Evolutionary conservation across 2,329 filamentous ascomycete species (phyloP).

Genomic region (Xylaria arbuscula): DNA sequence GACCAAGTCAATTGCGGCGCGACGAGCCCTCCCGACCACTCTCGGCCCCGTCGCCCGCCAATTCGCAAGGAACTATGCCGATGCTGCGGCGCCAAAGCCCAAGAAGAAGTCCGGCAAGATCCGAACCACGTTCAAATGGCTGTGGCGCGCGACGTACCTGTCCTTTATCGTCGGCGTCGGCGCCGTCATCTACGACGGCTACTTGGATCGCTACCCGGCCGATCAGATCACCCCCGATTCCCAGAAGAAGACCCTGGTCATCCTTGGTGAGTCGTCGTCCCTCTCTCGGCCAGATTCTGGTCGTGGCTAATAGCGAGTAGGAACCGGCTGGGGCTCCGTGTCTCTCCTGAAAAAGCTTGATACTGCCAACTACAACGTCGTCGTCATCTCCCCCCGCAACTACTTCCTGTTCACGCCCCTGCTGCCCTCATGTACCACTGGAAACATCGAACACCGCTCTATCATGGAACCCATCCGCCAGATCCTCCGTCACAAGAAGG

Average conservation of each 20-base stretch:
- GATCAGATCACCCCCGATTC: conserved; percentile 85
- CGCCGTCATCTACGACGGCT: conserved; percentile 84
- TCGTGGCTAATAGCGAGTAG: conserved; percentile 58
- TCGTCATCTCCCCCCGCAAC: conserved; percentile 97
- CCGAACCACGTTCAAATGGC: conserved; percentile 76
- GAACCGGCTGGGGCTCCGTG: conserved; percentile 95
- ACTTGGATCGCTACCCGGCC: conserved; percentile 80
- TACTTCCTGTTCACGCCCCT: conserved; percentile 99
- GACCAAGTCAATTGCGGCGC: conserved; percentile 48
- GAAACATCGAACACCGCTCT: conserved; percentile 96
- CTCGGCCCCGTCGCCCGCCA: conserved; percentile 53
- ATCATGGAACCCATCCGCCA: conserved; percentile 99
- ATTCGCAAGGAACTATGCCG: conserved; percentile 63
- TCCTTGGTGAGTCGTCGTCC: conserved; percentile 75
- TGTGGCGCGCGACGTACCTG: conserved; percentile 85
- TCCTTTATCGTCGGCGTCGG: conserved; percentile 75
- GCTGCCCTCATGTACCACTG: conserved; percentile 95
- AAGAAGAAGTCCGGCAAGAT: conserved; percentile 69
- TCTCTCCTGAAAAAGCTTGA: conserved; percentile 98
- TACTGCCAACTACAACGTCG: conserved; percentile 98
- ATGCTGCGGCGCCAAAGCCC: conserved; percentile 60
- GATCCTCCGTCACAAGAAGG: conserved; percentile 94
- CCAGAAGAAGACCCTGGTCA: conserved; percentile 94
- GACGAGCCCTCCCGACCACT: conserved; percentile 48
- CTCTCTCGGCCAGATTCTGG: conserved; percentile 37